These are phyloP conservation scores for Aristolochia fimbriata DNA, from an alignment of 164 flowering plant species.

Conservation along the genomic window DNA sequence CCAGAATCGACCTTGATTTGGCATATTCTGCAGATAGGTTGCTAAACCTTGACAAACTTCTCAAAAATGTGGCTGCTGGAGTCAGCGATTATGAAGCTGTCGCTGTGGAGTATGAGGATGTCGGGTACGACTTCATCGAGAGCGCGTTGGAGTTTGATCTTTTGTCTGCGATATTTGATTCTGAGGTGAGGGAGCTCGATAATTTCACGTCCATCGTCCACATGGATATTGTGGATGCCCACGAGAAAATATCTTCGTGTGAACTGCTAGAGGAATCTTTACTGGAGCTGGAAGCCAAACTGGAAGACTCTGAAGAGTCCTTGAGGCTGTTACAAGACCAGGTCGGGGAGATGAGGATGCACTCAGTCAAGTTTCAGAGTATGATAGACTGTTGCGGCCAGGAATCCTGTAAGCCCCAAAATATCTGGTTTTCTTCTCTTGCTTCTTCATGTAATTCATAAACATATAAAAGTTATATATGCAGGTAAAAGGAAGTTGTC, in stretches of 20 bases:
- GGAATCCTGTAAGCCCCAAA: slow-evolving; percentile 31
- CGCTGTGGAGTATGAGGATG: slow-evolving; percentile 24
- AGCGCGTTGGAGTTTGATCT: slow-evolving; percentile 64
- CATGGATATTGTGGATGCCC: slow-evolving; percentile 33
- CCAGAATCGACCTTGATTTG: slow-evolving; percentile 54
- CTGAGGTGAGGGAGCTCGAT: slow-evolving; percentile 58
- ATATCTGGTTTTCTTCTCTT: too few relatives aligned
- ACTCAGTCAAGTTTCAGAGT: slow-evolving; percentile 44
- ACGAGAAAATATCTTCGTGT: slow-evolving; percentile 30
- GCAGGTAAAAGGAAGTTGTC: too few relatives aligned
- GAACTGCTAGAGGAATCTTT: slow-evolving; percentile 26
- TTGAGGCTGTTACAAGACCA: slow-evolving; percentile 54
- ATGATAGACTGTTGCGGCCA: slow-evolving; percentile 23
- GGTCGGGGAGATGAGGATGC: slow-evolving; percentile 46
- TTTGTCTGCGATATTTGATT: slow-evolving; percentile 55
- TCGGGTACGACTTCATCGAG: slow-evolving; percentile 25
- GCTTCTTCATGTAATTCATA: too few relatives aligned
- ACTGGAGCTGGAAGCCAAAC: slow-evolving; percentile 35
- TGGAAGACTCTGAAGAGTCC: slow-evolving; percentile 50
- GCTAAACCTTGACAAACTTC: slow-evolving; percentile 54
- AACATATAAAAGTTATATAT: too few relatives aligned
- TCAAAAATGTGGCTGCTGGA: slow-evolving; percentile 60
- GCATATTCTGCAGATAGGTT: slow-evolving; percentile 70
- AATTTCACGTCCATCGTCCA: slow-evolving; percentile 32
- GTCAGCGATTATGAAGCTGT: slow-evolving; percentile 66